These are phyloP conservation scores for Heterobasidion irregulare DNA, from an alignment of 1,284 basidiomycete genomes.

Conservation along the genomic window DNA sequence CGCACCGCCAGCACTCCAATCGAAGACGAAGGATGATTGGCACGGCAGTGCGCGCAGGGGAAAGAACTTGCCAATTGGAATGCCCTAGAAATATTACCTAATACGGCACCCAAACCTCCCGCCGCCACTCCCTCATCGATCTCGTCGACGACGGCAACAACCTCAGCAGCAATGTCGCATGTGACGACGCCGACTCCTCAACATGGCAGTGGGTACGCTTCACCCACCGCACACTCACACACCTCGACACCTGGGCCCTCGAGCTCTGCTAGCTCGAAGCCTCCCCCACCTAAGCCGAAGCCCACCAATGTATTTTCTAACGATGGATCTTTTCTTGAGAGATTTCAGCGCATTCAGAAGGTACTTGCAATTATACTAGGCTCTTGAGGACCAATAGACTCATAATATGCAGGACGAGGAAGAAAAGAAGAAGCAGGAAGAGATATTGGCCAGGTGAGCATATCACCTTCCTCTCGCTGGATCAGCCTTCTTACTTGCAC, in stretches of 20 bases:
- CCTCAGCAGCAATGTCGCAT: constrained; percentile 1
- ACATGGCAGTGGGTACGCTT: constrained; percentile 19
- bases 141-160: background rate
- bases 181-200: background rate
- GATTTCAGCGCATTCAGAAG: constrained; percentile 45
- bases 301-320: constrained; percentile 49
- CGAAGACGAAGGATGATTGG: too few relatives aligned
- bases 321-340: constrained; percentile 50
- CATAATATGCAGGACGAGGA: constrained; percentile 41
- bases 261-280: constrained; percentile 16
- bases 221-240: constrained; percentile 16
- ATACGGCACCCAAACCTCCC: background rate
- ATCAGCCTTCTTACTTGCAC: background rate
- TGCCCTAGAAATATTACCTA: background rate
- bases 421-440: constrained; percentile 45
- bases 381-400: background rate
- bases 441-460: constrained; percentile 36
- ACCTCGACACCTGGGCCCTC: constrained; percentile 11
- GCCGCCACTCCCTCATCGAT: too few relatives aligned
- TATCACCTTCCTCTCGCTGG: background rate
- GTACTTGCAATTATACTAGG: constrained; percentile 19
- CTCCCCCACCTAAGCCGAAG: constrained; percentile 28
- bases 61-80: too few relatives aligned
- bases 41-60: too few relatives aligned
- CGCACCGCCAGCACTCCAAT: too few relatives aligned